phyloP scores from a whole-genome alignment of 768 basidiomycete genomes.

The Rhodotorula paludigena region DNA sequence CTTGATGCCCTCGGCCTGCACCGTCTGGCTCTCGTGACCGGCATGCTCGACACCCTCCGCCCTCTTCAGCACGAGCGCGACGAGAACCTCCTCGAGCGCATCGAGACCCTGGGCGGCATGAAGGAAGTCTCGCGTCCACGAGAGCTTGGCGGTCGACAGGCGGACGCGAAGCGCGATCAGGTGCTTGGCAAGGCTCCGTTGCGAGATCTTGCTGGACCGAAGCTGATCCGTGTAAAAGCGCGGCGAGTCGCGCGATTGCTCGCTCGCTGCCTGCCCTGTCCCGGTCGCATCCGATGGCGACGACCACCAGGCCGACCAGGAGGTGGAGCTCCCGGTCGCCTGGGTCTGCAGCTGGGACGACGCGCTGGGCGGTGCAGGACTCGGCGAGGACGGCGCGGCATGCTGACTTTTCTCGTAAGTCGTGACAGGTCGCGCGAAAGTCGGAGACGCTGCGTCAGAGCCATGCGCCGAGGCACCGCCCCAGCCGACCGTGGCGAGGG shows the following conservation, averaged over 20 bases:
- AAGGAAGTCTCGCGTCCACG: slow-evolving; percentile 77
- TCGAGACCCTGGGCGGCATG: slow-evolving; percentile 62
- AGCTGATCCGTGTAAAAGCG: slow-evolving; percentile 64
- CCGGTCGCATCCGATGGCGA: slow-evolving; percentile 32
- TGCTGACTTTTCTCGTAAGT: background rate
- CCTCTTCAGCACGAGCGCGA: slow-evolving; percentile 61
- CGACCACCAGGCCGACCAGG: slow-evolving; percentile 36
- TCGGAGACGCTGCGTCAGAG: background rate
- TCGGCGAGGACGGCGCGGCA: too few relatives aligned
- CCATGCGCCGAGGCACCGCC: slow-evolving; percentile 11
- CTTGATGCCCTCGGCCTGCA: slow-evolving; percentile 68
- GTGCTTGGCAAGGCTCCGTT: slow-evolving; percentile 66
- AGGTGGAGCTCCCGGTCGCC: slow-evolving; percentile 11
- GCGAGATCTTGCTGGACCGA: slow-evolving; percentile 54
- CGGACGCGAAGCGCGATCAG: slow-evolving; percentile 77
- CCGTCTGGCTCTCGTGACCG: slow-evolving; percentile 62
- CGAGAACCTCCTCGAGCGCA: slow-evolving; percentile 58
- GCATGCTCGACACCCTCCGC: slow-evolving; percentile 55
- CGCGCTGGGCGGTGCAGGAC: too few relatives aligned
- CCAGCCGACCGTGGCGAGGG: slow-evolving; percentile 36
- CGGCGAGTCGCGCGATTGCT: slow-evolving; percentile 45
- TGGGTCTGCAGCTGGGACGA: slow-evolving; percentile 51
- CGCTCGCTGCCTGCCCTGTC: background rate
- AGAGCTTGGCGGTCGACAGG: slow-evolving; percentile 71
- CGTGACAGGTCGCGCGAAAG: slow-evolving; percentile 23